Evolutionary conservation across 192 early-diverging fungal genomes (phyloP).

Genomic region (Podila horticola): DNA sequence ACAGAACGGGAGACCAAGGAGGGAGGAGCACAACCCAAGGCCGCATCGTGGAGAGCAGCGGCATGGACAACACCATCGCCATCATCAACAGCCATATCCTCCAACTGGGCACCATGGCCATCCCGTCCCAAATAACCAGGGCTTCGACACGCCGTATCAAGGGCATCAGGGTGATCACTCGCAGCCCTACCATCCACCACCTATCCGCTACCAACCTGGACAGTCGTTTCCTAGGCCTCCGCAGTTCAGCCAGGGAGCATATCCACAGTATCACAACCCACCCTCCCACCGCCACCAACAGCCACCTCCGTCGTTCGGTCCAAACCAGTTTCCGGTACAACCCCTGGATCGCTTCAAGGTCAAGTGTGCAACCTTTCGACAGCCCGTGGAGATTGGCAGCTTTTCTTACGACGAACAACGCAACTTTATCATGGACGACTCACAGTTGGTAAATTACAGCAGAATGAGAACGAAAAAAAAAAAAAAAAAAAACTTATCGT

Average conservation of each 20-base stretch:
- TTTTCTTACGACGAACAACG: slow-evolving; percentile 73
- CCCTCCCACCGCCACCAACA: neutral
- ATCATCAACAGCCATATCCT: no score
- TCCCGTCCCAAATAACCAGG: no score
- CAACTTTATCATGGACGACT: slow-evolving; percentile 68
- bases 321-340: slow-evolving; percentile 47
- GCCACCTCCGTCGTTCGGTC: neutral
- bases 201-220: neutral
- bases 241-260: neutral
- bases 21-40: no score
- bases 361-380: slow-evolving; percentile 57
- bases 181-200: neutral
- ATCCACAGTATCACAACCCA: neutral
- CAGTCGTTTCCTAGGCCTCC: neutral
- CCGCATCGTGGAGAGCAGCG: no score
- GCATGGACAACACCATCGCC: no score
- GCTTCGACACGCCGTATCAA: no score
- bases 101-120: no score
- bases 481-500: no score
- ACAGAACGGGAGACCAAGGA: no score
- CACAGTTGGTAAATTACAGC: slow-evolving; percentile 56
- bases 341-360: slow-evolving; percentile 50
- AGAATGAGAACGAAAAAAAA: neutral
- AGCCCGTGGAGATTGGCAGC: slow-evolving; percentile 72
- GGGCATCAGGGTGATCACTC: neutral